Percentiles rank a stretch among this genome's conserved stretches.
Conservation (phyloP, 148 eudicot species). For the Nyssa sinensis region DNA sequence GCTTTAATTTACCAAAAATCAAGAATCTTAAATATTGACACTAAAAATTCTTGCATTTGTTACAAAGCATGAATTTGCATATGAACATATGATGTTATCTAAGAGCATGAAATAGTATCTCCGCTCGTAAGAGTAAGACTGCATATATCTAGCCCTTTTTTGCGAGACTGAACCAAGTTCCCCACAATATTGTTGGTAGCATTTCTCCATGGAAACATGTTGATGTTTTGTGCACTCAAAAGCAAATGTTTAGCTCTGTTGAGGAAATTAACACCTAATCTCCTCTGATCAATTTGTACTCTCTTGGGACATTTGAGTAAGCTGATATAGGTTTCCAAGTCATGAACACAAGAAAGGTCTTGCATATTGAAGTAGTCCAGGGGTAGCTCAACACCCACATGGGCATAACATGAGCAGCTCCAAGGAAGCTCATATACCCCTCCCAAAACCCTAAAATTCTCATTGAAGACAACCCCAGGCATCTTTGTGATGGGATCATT, state of each 20-base stretch:
- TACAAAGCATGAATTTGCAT: no score
- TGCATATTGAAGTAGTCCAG: constrained; percentile 36
- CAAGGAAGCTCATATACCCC: constrained; percentile 21
- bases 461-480: constrained; percentile 39
- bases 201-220: constrained; percentile 20
- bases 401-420: constrained; percentile 41
- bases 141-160: no score
- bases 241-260: constrained; percentile 20
- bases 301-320: constrained; percentile 24
- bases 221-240: constrained; percentile 9
- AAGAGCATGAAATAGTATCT: no score
- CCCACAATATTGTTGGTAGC: constrained; percentile 31
- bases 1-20: no score
- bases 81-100: no score
- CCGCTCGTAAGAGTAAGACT: no score
- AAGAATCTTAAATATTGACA: no score
- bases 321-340: constrained; percentile 32
- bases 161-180: constrained; percentile 17
- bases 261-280: constrained; percentile 17
- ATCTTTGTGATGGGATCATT: constrained; percentile 41
- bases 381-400: constrained; percentile 42
- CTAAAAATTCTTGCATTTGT: no score
- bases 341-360: constrained; percentile 40
- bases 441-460: constrained; percentile 31
- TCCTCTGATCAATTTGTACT: constrained; percentile 1